A percentile compares a stretch with the other conserved stretches of the same genome.
Evolutionary conservation across 1,139 yeast genomes (phyloP).

Genomic region (Debaryomyces sp.): DNA sequence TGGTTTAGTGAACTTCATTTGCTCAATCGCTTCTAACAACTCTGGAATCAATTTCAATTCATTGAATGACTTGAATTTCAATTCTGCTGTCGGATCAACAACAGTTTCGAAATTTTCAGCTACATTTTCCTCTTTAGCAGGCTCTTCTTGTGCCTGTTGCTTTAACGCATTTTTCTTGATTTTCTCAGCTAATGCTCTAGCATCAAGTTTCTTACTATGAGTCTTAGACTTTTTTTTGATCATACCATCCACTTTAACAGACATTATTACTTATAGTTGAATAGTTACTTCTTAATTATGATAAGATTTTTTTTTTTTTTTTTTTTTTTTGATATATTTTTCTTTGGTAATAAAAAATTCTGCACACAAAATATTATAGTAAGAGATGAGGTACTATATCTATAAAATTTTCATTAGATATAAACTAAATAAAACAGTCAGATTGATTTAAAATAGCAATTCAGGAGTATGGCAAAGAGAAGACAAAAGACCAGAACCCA

Average conservation of each 20-base stretch:
- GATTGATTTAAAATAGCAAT: neutral
- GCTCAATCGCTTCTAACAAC: slow-evolving; percentile 75
- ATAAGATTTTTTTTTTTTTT: neutral
- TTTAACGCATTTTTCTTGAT: slow-evolving; percentile 57
- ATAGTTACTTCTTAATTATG: neutral
- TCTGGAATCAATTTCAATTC: slow-evolving; percentile 75
- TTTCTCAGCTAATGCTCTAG: slow-evolving; percentile 47
- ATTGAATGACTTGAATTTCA: slow-evolving; percentile 44
- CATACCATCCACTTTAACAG: slow-evolving; percentile 16
- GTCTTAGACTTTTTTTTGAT: slow-evolving; percentile 17
- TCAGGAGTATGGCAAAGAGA: slow-evolving; percentile 42
- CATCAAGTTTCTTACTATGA: slow-evolving; percentile 21
- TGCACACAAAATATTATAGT: slow-evolving; percentile 7
- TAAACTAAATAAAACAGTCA: neutral
- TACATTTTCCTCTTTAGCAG: slow-evolving; percentile 12
- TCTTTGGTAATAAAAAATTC: slow-evolving; percentile 7
- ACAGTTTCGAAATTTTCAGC: slow-evolving; percentile 12
- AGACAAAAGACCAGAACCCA: slow-evolving; percentile 84
- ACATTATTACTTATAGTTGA: slow-evolving; percentile 11
- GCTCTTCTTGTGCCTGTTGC: slow-evolving; percentile 19
- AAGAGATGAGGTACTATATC: slow-evolving; percentile 11
- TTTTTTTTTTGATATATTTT: slow-evolving; percentile 4
- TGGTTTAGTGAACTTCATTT: slow-evolving; percentile 64
- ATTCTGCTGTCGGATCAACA: slow-evolving; percentile 27
- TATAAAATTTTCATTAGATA: slow-evolving; percentile 2